Conservation (phyloP, 1,284 basidiomycete species). For the Trametes pubescens region DNA sequence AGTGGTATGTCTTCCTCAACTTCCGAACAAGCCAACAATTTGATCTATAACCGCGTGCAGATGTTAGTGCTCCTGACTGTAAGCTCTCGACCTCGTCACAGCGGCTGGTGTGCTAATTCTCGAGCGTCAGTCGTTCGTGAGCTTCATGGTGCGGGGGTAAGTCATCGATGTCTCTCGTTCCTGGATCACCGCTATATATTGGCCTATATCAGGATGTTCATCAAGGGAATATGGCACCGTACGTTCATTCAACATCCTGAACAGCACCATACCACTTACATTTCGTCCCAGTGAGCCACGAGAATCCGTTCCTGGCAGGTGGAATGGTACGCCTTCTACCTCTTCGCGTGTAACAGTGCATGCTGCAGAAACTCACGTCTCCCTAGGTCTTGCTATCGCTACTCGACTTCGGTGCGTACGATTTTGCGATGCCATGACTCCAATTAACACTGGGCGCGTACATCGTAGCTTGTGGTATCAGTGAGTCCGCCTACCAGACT, state of each 20-base stretch:
- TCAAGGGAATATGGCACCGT: constrained; percentile 35
- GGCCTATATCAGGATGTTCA: constrained; percentile 28
- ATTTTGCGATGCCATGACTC: not conserved
- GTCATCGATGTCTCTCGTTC: not conserved
- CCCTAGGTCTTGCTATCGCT: constrained; percentile 28
- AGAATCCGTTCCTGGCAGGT: constrained; percentile 21
- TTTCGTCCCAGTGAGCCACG: constrained; percentile 29
- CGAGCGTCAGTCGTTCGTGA: constrained; percentile 12
- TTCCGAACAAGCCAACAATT: no score
- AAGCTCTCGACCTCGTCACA: not conserved
- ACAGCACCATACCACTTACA: not conserved
- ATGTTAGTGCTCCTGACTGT: constrained; percentile 16
- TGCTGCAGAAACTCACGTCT: not conserved
- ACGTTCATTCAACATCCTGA: not conserved
- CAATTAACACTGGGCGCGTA: not conserved
- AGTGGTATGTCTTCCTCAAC: constrained; percentile 25
- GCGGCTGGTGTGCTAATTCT: not conserved
- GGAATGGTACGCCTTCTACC: constrained; percentile 26
- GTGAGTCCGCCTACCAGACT: constrained; percentile 6
- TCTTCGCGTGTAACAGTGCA: no score
- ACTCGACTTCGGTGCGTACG: constrained; percentile 27
- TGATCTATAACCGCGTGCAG: not conserved
- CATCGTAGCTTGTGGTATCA: constrained; percentile 13
- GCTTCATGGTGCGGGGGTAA: constrained; percentile 20
- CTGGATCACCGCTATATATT: not conserved